These are phyloP conservation scores for Arachis monticola DNA, from an alignment of 331 rosid genomes.

Conservation along the genomic window DNA sequence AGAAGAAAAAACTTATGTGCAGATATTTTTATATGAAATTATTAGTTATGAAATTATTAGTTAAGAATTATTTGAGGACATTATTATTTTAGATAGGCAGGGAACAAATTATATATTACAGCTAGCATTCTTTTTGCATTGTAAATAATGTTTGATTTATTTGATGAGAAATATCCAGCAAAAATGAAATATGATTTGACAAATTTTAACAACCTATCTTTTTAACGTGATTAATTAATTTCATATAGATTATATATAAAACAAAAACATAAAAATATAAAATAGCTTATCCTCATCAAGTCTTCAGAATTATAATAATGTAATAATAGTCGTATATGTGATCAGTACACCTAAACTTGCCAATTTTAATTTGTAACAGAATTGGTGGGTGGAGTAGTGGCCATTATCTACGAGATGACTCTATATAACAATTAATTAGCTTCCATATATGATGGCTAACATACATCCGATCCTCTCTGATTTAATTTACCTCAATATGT, in stretches of 20 bases:
- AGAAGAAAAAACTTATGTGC: too few species aligned
- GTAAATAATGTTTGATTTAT: background rate
- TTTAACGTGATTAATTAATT: background rate
- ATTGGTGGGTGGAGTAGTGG: conserved; percentile 25
- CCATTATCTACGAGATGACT: conserved; percentile 19
- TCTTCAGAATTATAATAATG: too few species aligned
- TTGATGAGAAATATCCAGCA: background rate
- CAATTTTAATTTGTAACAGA: too few species aligned
- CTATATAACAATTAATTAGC: conserved; percentile 30
- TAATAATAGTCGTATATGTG: too few species aligned
- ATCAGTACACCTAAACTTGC: too few species aligned
- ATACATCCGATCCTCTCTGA: background rate
- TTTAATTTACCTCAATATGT: background rate
- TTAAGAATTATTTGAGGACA: too few species aligned
- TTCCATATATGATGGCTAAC: background rate
- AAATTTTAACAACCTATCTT: background rate
- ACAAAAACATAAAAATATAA: background rate
- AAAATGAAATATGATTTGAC: background rate
- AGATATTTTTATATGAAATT: too few species aligned
- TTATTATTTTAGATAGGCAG: too few species aligned
- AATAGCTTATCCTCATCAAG: background rate
- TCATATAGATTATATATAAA: background rate
- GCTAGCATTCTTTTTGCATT: too few species aligned
- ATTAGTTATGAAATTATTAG: too few species aligned
- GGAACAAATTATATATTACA: background rate